phyloP scores from a whole-genome alignment of 179 eudicot genomes.

The Heliamphora pulchella region DNA sequence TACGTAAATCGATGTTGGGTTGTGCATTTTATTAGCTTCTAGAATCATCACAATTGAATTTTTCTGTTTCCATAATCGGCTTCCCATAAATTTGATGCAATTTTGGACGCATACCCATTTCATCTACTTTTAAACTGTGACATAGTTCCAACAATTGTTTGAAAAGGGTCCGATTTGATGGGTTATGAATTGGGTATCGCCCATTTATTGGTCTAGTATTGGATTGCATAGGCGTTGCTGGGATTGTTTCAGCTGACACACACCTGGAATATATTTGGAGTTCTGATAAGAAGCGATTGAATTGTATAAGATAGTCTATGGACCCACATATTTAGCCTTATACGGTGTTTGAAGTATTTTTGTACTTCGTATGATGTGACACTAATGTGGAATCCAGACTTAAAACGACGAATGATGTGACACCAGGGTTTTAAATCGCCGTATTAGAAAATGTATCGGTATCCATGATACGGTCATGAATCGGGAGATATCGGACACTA shows the following conservation, averaged over 20 bases:
- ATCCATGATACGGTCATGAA: too few species aligned
- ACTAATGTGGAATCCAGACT: too few species aligned
- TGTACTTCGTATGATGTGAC: too few species aligned
- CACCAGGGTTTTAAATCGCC: too few species aligned
- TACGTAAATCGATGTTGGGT: background rate
- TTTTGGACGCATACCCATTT: background rate
- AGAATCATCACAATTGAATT: background rate
- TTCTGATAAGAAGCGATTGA: too few species aligned
- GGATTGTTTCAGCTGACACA: background rate
- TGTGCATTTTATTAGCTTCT: background rate
- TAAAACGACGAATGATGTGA: too few species aligned
- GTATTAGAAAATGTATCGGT: too few species aligned
- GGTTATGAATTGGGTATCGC: background rate
- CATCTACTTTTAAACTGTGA: background rate
- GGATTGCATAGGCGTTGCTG: background rate
- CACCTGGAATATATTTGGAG: too few species aligned
- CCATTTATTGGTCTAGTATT: constrained; percentile 1
- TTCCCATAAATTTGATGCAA: background rate
- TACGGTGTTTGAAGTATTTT: too few species aligned
- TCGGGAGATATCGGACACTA: too few species aligned
- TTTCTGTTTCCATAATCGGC: background rate
- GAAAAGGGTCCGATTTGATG: background rate
- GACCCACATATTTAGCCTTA: too few species aligned
- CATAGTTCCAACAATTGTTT: background rate
- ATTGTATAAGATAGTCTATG: too few species aligned